Base-by-base conservation (phyloP, 2,329 filamentous ascomycete genomes). In the Shiraia sp. region DNA sequence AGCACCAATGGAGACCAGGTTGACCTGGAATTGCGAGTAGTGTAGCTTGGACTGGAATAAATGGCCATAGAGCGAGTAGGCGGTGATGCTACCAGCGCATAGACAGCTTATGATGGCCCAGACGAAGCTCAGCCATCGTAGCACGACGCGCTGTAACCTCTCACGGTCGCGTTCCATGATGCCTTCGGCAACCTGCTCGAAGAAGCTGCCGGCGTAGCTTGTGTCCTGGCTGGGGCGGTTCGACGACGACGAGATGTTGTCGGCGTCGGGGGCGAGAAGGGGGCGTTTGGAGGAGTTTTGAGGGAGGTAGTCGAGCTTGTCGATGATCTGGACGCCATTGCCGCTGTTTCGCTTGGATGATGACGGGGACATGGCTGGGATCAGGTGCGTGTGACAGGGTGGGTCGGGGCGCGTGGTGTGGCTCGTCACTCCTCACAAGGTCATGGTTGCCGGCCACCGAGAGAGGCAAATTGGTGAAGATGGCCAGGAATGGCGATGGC, bases 61-160 rank as follows among this genome's bases (percentile, higher is more conserved):
- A 55, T 89, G 91, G 7, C 88, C 93, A 68, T 97, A 99, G 23
- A 99, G 82, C 25, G 90, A 96, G 75, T 93, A 99, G 34, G 90
- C 88, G 35, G 90, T 90, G 61, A 97, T 89, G 60, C 89, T 95
- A 48, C 92, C 93, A 22, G 90, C 92, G 66, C 88, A 93, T 23
- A 96, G 79, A 55, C 80, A 83, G 61, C 75, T 81, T 45, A 85
- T 64, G 40, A 85, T 73, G 25, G 80, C 81, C 77, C 78, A 83
- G 22, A 68, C 69, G 63, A 85, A 85, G 63, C 79, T 80, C 43
- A 75, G 58, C 49, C 80, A 77, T 40, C 81, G 73, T 3, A 76
- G 58, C 6, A 77, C 65, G 51, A 81, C 72, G 51, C 71, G 75
- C 48, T 75, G 75, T 71, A 84, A 74, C 49, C 70, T 75, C 54